These are phyloP conservation scores for Gossypium sturtianum DNA, from an alignment of 345 rosid species.

Conservation along the genomic window DNA sequence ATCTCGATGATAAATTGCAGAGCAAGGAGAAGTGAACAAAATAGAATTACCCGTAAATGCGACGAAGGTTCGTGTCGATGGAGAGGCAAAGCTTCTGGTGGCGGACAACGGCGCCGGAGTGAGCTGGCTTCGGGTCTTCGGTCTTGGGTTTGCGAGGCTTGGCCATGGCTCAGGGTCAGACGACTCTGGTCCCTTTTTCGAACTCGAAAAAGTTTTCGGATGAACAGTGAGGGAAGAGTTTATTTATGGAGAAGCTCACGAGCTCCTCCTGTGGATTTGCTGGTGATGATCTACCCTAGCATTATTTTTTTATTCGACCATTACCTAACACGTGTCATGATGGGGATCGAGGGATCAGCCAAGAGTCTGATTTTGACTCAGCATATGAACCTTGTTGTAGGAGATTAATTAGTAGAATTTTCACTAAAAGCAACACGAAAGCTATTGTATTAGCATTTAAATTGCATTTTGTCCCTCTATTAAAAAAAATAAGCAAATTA, in stretches of 20 bases:
- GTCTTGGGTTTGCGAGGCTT: constrained; percentile 81
- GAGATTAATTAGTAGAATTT: background rate
- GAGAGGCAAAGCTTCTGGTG: constrained; percentile 96
- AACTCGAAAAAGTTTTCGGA: background rate
- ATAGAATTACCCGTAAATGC: constrained; percentile 67
- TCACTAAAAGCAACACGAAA: too few relatives aligned
- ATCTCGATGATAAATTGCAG: background rate
- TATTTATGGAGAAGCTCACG: constrained; percentile 17
- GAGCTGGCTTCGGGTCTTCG: constrained; percentile 60
- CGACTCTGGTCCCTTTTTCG: background rate
- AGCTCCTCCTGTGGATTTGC: background rate
- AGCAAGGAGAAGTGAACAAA: background rate
- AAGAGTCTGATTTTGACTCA: background rate
- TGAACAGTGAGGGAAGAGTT: background rate
- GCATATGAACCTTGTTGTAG: background rate
- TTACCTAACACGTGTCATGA: background rate
- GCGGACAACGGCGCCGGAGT: constrained; percentile 71
- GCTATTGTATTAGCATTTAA: rapidly evolving
- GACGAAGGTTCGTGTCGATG: constrained; percentile 59
- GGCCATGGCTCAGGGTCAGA: constrained; percentile 45
- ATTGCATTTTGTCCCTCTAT: rapidly evolving
- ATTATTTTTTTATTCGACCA: background rate
- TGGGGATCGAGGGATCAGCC: background rate
- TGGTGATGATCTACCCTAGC: background rate
- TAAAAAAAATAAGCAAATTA: too few relatives aligned